These are phyloP conservation scores for Starmerella vitae DNA, from an alignment of 805 yeast species.

Conservation along the genomic window DNA sequence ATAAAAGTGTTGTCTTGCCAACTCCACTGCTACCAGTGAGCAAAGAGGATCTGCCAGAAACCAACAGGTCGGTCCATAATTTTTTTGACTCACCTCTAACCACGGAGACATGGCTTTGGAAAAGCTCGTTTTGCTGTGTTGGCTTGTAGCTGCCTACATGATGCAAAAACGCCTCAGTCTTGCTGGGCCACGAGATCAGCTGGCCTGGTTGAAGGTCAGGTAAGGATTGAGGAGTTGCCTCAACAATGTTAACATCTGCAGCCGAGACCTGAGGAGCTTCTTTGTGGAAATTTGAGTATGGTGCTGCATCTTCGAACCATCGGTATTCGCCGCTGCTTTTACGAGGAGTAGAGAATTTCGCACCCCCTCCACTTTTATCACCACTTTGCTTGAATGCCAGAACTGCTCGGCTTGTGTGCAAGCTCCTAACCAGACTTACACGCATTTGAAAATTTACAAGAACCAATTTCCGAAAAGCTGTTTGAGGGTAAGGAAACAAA, in stretches of 20 bases:
- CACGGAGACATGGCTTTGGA: conserved; percentile 10
- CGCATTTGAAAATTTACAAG: neutral
- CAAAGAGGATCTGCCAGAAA: conserved; percentile 8
- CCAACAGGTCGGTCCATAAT: conserved; percentile 1
- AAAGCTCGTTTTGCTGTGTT: conserved; percentile 20
- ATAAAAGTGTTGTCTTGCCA: conserved; percentile 62
- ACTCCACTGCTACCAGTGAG: conserved; percentile 36
- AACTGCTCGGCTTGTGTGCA: conserved; percentile 8
- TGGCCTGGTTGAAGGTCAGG: conserved; percentile 1
- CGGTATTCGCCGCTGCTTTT: conserved; percentile 20
- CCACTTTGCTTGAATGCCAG: conserved; percentile 11
- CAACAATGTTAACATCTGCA: conserved; percentile 3
- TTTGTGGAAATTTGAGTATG: conserved; percentile 15
- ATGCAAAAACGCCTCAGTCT: conserved; percentile 14
- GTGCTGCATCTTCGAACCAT: conserved; percentile 18
- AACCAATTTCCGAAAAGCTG: no score
- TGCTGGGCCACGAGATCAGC: conserved; percentile 17
- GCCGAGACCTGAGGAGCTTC: conserved; percentile 14
- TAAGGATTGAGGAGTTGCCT: conserved; percentile 3
- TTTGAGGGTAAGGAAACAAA: no score
- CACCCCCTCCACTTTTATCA: conserved; percentile 1
- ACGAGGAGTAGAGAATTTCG: conserved; percentile 16
- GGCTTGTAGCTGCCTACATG: conserved; percentile 20
- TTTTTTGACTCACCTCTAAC: conserved; percentile 12
- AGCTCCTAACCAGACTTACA: conserved; percentile 1